phyloP scores from a whole-genome alignment of 441 rosid genomes.

The Arabidopsis hybrid region DNA sequence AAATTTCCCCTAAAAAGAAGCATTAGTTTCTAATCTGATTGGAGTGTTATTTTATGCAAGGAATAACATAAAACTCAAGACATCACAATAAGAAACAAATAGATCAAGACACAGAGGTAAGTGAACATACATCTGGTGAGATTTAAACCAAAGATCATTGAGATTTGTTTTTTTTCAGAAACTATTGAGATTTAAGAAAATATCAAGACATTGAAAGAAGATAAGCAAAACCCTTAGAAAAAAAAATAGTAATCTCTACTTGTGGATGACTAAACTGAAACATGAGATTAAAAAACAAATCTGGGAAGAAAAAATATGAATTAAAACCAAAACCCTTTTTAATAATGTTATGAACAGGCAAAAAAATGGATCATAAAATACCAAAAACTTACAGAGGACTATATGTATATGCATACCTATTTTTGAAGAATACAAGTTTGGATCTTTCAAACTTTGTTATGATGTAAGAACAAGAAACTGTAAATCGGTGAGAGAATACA shows the following conservation, averaged over 20 bases:
- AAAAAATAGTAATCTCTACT: constrained; percentile 19
- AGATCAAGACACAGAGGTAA: constrained; percentile 13
- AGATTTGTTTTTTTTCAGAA: constrained; percentile 7
- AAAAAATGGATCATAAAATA: constrained; percentile 18
- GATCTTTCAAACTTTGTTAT: constrained; percentile 26
- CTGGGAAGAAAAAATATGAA: constrained; percentile 14
- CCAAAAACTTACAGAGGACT: constrained; percentile 16
- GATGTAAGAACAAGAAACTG: constrained; percentile 31
- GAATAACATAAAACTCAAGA: constrained; percentile 35
- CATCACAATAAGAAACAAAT: background rate
- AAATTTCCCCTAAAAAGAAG: background rate
- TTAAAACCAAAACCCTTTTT: constrained; percentile 15
- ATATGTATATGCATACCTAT: constrained; percentile 23
- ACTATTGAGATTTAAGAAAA: background rate
- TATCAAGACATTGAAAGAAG: background rate
- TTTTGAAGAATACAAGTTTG: constrained; percentile 1
- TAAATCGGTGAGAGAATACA: constrained; percentile 7
- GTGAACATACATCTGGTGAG: constrained; percentile 11
- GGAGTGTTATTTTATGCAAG: constrained; percentile 75
- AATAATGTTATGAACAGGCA: constrained; percentile 39
- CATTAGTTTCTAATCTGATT: constrained; percentile 37
- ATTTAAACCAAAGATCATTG: constrained; percentile 20
- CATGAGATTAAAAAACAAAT: constrained; percentile 24
- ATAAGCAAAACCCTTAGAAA: constrained; percentile 20
- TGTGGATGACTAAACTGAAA: background rate